Evolutionary conservation across 805 yeast genomes (phyloP).

Genomic region (Yarrowia bubula): DNA sequence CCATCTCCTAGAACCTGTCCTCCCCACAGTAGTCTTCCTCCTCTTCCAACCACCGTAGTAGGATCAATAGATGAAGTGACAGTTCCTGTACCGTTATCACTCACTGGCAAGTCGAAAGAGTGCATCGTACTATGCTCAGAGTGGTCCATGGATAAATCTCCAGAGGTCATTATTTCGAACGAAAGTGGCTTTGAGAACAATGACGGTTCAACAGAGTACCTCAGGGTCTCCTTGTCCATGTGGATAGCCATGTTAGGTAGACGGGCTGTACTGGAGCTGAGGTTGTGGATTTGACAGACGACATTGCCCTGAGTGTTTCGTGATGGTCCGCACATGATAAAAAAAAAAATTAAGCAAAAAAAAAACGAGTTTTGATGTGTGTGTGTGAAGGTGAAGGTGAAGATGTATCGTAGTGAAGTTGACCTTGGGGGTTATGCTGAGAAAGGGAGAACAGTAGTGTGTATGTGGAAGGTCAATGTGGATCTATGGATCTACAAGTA

Average conservation of each 20-base stretch:
- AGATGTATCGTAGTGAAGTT: background rate
- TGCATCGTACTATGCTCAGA: background rate
- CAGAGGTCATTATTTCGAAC: conserved; percentile 20
- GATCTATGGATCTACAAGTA: no score
- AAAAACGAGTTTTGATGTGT: no score
- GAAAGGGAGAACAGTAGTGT: no score
- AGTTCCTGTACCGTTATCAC: background rate
- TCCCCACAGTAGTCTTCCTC: conserved; percentile 2
- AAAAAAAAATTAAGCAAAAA: no score
- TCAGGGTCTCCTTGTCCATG: conserved; percentile 1
- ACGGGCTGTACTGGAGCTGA: background rate
- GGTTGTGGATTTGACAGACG: conserved; percentile 2
- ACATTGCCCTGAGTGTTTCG: background rate
- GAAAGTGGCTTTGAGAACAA: conserved; percentile 1
- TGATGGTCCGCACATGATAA: background rate
- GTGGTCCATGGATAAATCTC: conserved; percentile 7
- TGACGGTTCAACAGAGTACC: conserved; percentile 9
- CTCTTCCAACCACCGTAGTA: conserved; percentile 6
- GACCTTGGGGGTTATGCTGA: conserved; percentile 20
- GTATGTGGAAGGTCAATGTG: no score
- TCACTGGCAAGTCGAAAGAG: background rate
- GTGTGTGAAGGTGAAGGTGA: background rate
- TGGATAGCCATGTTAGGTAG: conserved; percentile 7
- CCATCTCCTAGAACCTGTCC: conserved; percentile 12
- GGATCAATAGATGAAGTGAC: background rate